A percentile compares a stretch with the other conserved stretches of the same genome.
Conservation (phyloP, 176 grass and related monocot genomes). For the Oryza officinalis region DNA sequence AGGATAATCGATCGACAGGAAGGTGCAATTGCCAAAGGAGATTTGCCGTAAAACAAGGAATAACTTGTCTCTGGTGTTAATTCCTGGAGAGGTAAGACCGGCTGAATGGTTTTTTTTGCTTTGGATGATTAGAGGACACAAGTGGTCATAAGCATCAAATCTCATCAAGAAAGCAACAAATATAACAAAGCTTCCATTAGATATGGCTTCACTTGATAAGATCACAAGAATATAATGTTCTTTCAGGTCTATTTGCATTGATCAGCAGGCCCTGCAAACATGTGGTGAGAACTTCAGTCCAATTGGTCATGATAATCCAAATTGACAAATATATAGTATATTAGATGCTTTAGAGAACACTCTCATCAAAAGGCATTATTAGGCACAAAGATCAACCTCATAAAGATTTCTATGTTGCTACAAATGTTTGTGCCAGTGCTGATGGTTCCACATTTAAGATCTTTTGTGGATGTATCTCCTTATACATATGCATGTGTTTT, state of each 20-base stretch:
- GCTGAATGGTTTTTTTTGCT: background rate
- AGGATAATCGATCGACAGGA: slow-evolving; percentile 10
- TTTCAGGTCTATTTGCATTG: background rate
- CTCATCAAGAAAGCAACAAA: slow-evolving; percentile 24
- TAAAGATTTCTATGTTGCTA: background rate
- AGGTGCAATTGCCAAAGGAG: slow-evolving; percentile 51
- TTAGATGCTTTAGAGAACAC: slow-evolving; percentile 10
- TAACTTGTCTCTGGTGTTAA: slow-evolving; percentile 25
- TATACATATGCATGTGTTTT: background rate
- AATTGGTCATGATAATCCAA: slow-evolving; percentile 25
- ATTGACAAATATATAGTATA: background rate
- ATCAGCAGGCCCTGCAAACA: slow-evolving; percentile 43
- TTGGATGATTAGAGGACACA: slow-evolving; percentile 24
- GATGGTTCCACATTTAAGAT: background rate
- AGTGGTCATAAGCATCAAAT: slow-evolving; percentile 23
- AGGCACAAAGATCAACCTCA: background rate
- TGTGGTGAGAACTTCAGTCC: slow-evolving; percentile 30
- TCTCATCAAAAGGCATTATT: background rate
- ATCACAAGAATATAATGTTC: background rate
- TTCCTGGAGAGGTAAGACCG: slow-evolving; percentile 28
- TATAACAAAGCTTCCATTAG: slow-evolving; percentile 20
- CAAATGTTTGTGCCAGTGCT: background rate
- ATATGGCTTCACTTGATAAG: slow-evolving; percentile 16
- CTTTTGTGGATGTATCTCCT: background rate
- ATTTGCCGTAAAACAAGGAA: slow-evolving; percentile 48